These are phyloP conservation scores for Corynespora cassiicola DNA, from an alignment of 2,329 filamentous ascomycete species.

Conservation along the genomic window DNA sequence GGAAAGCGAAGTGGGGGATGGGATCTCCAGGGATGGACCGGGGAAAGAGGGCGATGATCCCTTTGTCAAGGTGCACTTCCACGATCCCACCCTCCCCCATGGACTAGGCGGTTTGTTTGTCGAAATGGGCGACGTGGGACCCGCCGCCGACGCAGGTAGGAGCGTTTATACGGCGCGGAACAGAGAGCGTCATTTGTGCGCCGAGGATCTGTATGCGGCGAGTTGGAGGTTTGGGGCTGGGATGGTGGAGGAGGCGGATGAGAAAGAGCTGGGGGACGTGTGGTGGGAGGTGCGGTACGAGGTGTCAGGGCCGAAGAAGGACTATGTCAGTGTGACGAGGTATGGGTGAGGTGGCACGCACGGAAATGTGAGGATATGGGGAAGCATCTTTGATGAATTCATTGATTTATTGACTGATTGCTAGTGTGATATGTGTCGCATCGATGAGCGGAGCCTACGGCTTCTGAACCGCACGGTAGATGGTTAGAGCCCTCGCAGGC, in stretches of 20 bases:
- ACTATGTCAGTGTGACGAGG: conserved; percentile 46
- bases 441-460: too few species aligned
- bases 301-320: conserved; percentile 49
- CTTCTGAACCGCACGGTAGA: too few species aligned
- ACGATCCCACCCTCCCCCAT: conserved; percentile 55
- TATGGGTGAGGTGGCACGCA: conserved; percentile 27
- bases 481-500: too few species aligned
- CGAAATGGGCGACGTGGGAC: conserved; percentile 62
- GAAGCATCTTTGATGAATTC: too few species aligned
- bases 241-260: conserved; percentile 16
- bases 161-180: conserved; percentile 51
- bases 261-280: conserved; percentile 8
- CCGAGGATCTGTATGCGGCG: conserved; percentile 75
- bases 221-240: conserved; percentile 69
- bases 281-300: conserved; percentile 48
- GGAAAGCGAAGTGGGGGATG: neutral
- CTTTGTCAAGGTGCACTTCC: conserved; percentile 12
- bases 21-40: conserved; percentile 22
- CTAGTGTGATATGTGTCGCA: too few species aligned
- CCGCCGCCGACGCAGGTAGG: conserved; percentile 24
- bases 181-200: conserved; percentile 72
- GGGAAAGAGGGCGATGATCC: conserved; percentile 26
- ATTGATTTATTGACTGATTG: too few species aligned
- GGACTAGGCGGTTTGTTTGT: conserved; percentile 79
- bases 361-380: neutral